Evolutionary conservation across 352 stramenopile species (phyloP).

Genomic region (Globisporangium megalacanthum): DNA sequence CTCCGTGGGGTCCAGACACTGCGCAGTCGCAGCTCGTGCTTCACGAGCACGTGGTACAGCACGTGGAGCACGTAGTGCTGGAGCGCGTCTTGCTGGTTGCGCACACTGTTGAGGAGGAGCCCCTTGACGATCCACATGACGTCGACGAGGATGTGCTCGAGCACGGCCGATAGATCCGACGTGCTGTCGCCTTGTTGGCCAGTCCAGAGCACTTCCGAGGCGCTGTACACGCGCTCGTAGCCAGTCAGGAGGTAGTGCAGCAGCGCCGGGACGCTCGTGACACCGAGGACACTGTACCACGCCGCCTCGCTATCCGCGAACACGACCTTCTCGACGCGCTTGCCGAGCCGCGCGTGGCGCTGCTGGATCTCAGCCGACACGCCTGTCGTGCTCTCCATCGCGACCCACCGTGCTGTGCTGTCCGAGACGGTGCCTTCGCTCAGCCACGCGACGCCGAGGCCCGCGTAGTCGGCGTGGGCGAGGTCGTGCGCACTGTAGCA

Average conservation of each 20-base stretch:
- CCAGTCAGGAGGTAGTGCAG: constrained; percentile 61
- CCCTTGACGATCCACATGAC: constrained; percentile 66
- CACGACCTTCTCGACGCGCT: constrained; percentile 43
- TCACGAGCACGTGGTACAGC: constrained; percentile 48
- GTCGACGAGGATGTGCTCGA: constrained; percentile 54
- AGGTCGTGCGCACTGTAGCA: constrained; percentile 61
- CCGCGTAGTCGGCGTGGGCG: constrained; percentile 48
- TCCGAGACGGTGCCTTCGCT: constrained; percentile 43
- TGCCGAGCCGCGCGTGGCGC: constrained; percentile 55
- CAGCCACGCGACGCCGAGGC: constrained; percentile 68
- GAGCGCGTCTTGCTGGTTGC: constrained; percentile 49
- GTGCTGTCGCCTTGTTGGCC: not conserved
- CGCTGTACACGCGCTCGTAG: constrained; percentile 27
- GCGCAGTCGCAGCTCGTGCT: constrained; percentile 29
- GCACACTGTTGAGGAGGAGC: constrained; percentile 44
- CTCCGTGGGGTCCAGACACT: constrained; percentile 61
- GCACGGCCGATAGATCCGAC: constrained; percentile 13
- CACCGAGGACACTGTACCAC: constrained; percentile 54
- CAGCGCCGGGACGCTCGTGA: constrained; percentile 45
- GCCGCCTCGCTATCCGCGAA: constrained; percentile 32
- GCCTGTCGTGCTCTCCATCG: constrained; percentile 45
- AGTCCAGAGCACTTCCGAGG: not conserved
- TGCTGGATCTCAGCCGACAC: constrained; percentile 72
- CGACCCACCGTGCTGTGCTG: constrained; percentile 54
- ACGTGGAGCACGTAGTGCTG: constrained; percentile 66